Percentiles rank a stretch among this genome's conserved stretches.
Conservation (phyloP, 2,329 filamentous ascomycete species). For the Neoarthrinium moseri region DNA sequence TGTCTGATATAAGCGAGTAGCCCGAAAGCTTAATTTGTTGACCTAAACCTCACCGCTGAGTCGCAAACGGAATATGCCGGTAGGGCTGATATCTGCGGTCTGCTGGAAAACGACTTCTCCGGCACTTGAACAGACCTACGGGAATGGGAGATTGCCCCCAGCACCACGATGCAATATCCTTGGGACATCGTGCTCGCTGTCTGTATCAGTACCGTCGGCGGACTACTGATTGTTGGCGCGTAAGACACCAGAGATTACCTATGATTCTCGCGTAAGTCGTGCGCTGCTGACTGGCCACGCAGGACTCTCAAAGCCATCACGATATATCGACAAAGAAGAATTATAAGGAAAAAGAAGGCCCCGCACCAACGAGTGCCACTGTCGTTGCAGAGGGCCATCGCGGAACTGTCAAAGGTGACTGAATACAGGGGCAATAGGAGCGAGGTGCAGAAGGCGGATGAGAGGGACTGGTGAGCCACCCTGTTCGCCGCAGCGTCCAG, state of each 20-base stretch:
- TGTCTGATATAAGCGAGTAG: background rate
- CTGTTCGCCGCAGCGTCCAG: too few species aligned
- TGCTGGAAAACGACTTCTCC: too few species aligned
- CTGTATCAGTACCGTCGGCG: slow-evolving; percentile 10
- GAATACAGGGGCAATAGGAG: slow-evolving; percentile 15
- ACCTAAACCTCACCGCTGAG: too few species aligned
- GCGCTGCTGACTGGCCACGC: background rate
- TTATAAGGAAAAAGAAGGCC: background rate
- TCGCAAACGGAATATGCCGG: too few species aligned
- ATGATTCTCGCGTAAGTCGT: background rate
- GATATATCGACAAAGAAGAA: too few species aligned
- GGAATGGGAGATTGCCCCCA: too few species aligned
- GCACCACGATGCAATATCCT: slow-evolving; percentile 15
- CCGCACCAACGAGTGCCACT: slow-evolving; percentile 5
- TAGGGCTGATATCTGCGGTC: too few species aligned
- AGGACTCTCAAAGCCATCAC: too few species aligned
- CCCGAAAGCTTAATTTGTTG: background rate
- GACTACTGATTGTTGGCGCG: slow-evolving; percentile 12
- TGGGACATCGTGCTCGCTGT: slow-evolving; percentile 14
- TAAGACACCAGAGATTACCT: slow-evolving; percentile 13
- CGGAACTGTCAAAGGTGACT: slow-evolving; percentile 17
- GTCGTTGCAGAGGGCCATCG: slow-evolving; percentile 18
- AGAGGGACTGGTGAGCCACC: slow-evolving; percentile 19
- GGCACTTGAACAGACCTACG: too few species aligned
- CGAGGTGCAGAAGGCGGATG: slow-evolving; percentile 12